Percentiles rank a stretch among this genome's conserved stretches.
Conservation (phyloP, 257 asterid genomes). For the Rehmannia glutinosa region DNA sequence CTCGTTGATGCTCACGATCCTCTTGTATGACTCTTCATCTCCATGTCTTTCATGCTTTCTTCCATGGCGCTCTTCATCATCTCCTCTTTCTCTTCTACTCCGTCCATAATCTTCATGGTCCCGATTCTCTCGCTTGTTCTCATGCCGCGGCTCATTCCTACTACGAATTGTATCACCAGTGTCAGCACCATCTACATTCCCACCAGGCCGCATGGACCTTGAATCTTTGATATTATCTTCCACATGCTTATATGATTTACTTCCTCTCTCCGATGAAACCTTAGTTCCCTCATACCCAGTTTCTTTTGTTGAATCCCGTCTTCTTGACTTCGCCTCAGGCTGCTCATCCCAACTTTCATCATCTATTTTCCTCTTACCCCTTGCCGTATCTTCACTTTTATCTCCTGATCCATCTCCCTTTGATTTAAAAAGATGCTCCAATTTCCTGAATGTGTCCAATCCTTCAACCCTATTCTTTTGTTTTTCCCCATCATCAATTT, state of each 20-base stretch:
- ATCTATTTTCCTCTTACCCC: slow-evolving; percentile 39
- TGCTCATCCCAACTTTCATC: slow-evolving; percentile 32
- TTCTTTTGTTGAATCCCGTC: slow-evolving; percentile 32
- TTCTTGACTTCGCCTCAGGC: slow-evolving; percentile 40
- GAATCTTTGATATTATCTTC: slow-evolving; percentile 27
- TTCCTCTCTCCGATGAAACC: slow-evolving; percentile 18
- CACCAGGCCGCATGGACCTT: slow-evolving; percentile 18
- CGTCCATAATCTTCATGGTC: slow-evolving; percentile 35
- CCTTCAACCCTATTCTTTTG: slow-evolving; percentile 20
- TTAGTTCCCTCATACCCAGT: slow-evolving; percentile 12
- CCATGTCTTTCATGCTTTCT: slow-evolving; percentile 54
- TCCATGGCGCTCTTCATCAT: slow-evolving; percentile 37
- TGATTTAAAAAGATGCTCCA: slow-evolving; percentile 41
- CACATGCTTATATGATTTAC: slow-evolving; percentile 22
- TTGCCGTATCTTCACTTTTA: slow-evolving; percentile 26
- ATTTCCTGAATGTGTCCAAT: slow-evolving; percentile 37
- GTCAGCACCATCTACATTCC: slow-evolving; percentile 21
- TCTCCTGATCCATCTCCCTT: slow-evolving; percentile 40
- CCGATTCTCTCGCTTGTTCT: slow-evolving; percentile 25
- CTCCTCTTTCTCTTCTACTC: slow-evolving; percentile 42
- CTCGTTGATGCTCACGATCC: slow-evolving; percentile 31
- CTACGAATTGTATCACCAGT: slow-evolving; percentile 2
- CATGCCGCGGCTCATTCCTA: slow-evolving; percentile 27
- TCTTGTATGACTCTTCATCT: slow-evolving; percentile 39
- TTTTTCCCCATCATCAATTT: slow-evolving; percentile 28